Percentiles rank a stretch among this genome's conserved stretches.
Evolutionary conservation across 306 rosid genomes (phyloP).

Genomic region (Senna siamea): DNA sequence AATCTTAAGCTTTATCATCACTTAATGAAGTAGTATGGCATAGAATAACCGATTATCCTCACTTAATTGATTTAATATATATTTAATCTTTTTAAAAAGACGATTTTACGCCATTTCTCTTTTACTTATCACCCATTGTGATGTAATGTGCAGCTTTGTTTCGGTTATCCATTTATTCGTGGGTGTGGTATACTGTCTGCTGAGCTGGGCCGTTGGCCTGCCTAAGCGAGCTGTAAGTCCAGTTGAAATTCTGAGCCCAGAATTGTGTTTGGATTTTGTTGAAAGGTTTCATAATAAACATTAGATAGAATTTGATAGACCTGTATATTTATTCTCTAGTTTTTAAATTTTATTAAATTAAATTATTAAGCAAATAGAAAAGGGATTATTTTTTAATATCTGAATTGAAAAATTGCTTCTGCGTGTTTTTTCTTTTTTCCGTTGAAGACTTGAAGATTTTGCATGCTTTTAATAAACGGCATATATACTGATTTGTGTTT

Average conservation of each 20-base stretch:
- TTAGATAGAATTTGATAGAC: no score
- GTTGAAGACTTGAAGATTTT: no score
- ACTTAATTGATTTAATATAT: no score
- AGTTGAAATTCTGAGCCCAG: background rate
- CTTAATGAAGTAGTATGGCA: no score
- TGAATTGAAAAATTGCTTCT: background rate
- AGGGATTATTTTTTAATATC: background rate
- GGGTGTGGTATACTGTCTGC: conserved; percentile 86
- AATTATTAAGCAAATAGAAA: no score
- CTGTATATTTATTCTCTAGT: background rate
- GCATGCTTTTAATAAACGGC: background rate
- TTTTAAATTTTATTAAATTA: no score
- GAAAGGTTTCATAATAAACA: no score
- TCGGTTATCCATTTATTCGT: conserved; percentile 87
- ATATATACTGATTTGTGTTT: conserved; percentile 14
- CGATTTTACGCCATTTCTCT: background rate
- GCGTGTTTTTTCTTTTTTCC: no score
- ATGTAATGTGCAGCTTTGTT: conserved; percentile 67
- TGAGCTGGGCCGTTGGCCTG: conserved; percentile 81
- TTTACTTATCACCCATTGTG: background rate
- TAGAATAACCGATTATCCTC: no score
- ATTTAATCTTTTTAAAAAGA: no score
- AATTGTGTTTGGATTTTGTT: no score
- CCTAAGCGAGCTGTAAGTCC: conserved; percentile 92
- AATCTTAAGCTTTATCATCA: background rate